phyloP scores from a whole-genome alignment of 2,329 filamentous ascomycete species.

The Aureobasidium sp. region DNA sequence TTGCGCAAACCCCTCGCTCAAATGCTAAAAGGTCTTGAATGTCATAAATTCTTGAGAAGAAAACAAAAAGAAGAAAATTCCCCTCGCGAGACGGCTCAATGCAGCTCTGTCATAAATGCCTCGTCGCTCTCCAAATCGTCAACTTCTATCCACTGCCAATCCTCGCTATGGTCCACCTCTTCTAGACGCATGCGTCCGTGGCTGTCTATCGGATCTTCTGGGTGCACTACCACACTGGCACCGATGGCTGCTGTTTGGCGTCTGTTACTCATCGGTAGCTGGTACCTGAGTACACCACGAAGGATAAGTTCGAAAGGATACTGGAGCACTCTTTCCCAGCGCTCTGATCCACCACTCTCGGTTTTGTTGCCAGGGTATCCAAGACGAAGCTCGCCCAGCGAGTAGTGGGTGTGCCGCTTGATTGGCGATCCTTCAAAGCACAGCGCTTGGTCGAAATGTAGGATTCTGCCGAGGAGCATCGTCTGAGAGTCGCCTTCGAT shows the following conservation, averaged over 20 bases:
- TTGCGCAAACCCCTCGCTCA: neutral
- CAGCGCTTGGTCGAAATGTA: slow-evolving; percentile 77
- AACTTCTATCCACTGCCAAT: slow-evolving; percentile 27
- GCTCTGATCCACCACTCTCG: slow-evolving; percentile 67
- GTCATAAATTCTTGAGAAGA: slow-evolving; percentile 4
- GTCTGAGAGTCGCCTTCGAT: slow-evolving; percentile 60
- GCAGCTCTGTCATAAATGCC: slow-evolving; percentile 1
- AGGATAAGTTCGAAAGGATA: slow-evolving; percentile 92
- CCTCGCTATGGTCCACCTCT: slow-evolving; percentile 22
- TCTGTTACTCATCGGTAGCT: slow-evolving; percentile 52
- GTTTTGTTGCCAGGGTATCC: slow-evolving; percentile 81
- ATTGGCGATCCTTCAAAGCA: slow-evolving; percentile 87
- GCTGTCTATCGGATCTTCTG: slow-evolving; percentile 30
- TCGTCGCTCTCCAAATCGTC: slow-evolving; percentile 1
- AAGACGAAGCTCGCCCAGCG: slow-evolving; percentile 77
- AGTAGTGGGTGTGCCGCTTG: slow-evolving; percentile 62
- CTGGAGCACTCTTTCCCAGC: slow-evolving; percentile 85
- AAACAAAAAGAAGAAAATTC: neutral
- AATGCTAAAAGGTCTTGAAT: slow-evolving; percentile 10
- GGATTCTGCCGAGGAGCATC: slow-evolving; percentile 85
- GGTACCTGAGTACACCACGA: slow-evolving; percentile 82
- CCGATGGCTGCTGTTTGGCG: slow-evolving; percentile 46
- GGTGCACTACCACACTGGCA: slow-evolving; percentile 34
- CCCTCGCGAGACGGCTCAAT: neutral
- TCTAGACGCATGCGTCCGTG: slow-evolving; percentile 27